Percentiles rank a stretch among this genome's conserved stretches.
Evolutionary conservation across 371 early-diverging fungal species (phyloP).

Genomic region (Smittium culicis): DNA sequence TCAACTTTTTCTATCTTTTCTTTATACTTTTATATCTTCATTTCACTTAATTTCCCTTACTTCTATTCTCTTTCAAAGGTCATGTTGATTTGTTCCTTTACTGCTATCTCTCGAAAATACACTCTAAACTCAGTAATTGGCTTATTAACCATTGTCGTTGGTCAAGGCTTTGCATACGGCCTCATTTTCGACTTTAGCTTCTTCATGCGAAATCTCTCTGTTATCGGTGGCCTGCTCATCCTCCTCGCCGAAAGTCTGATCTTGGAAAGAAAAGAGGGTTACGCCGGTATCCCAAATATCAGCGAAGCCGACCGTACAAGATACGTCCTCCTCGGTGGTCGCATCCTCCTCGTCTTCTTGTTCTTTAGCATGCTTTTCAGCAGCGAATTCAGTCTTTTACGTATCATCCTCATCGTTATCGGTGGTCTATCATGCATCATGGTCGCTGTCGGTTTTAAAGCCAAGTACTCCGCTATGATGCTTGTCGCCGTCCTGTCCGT

Average conservation of each 20-base stretch:
- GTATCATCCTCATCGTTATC: slow-evolving; percentile 53
- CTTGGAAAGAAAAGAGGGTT: slow-evolving; percentile 63
- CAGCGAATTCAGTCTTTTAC: slow-evolving; percentile 53
- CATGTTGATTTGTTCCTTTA: slow-evolving; percentile 62
- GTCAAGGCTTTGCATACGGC: slow-evolving; percentile 86
- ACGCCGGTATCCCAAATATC: slow-evolving; percentile 75
- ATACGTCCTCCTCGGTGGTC: slow-evolving; percentile 80
- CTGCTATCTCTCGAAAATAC: slow-evolving; percentile 60
- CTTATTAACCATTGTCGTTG: slow-evolving; percentile 60
- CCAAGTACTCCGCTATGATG: slow-evolving; percentile 86
- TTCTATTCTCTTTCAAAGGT: slow-evolving; percentile 23
- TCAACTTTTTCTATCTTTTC: slow-evolving; percentile 14
- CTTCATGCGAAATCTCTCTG: slow-evolving; percentile 82
- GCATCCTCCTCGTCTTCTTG: slow-evolving; percentile 79
- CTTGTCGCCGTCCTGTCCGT: slow-evolving; percentile 74
- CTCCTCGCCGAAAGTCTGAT: slow-evolving; percentile 55
- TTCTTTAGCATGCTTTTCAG: slow-evolving; percentile 71
- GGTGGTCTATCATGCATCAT: slow-evolving; percentile 77
- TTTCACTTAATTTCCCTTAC: slow-evolving; percentile 1
- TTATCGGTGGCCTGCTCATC: slow-evolving; percentile 88
- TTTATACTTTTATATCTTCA: slow-evolving; percentile 27
- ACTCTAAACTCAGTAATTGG: slow-evolving; percentile 71
- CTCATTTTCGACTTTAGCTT: slow-evolving; percentile 76
- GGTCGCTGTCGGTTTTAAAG: slow-evolving; percentile 94
- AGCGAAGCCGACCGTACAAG: slow-evolving; percentile 64